Evolutionary conservation across 2,329 filamentous ascomycete species (phyloP).

Genomic region (Colletotrichum tanaceti): DNA sequence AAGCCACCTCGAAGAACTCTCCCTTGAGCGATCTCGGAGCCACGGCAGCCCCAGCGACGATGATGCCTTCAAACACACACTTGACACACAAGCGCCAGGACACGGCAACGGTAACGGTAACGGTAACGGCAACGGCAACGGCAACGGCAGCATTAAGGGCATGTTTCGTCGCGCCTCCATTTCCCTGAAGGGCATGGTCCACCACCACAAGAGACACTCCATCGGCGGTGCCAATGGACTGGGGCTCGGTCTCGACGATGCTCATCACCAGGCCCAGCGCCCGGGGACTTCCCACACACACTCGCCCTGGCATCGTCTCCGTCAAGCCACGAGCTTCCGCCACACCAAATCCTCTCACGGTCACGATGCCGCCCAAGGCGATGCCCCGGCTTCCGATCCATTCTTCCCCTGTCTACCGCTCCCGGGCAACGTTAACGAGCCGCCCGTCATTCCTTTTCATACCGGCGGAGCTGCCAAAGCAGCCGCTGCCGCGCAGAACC

Average conservation of each 20-base stretch:
- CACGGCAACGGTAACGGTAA: constrained; percentile 55
- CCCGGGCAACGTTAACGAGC: constrained; percentile 63
- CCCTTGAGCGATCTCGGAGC: constrained; percentile 44
- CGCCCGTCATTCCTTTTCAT: constrained; percentile 70
- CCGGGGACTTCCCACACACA: constrained; percentile 61
- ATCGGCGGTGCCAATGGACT: constrained; percentile 49
- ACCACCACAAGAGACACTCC: constrained; percentile 55
- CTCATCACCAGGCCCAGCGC: constrained; percentile 42
- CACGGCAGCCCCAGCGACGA: constrained; percentile 46
- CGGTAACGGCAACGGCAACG: constrained; percentile 53
- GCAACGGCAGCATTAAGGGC: constrained; percentile 57
- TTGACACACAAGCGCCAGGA: constrained; percentile 43
- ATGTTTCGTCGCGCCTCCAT: constrained; percentile 67
- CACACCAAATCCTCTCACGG: constrained; percentile 60
- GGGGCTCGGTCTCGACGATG: constrained; percentile 41
- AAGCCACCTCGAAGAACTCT: constrained; percentile 50
- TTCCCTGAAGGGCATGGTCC: constrained; percentile 64
- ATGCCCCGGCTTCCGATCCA: constrained; percentile 46
- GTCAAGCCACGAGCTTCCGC: constrained; percentile 63
- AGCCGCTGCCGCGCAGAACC: constrained; percentile 68
- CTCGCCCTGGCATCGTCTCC: constrained; percentile 62
- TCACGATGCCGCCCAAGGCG: constrained; percentile 50
- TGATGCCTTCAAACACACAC: constrained; percentile 49
- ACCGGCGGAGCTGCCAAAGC: constrained; percentile 72
- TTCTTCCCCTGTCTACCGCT: constrained; percentile 50